These are phyloP conservation scores for Gillenia trifoliata DNA, from an alignment of 306 rosid species.

Conservation along the genomic window DNA sequence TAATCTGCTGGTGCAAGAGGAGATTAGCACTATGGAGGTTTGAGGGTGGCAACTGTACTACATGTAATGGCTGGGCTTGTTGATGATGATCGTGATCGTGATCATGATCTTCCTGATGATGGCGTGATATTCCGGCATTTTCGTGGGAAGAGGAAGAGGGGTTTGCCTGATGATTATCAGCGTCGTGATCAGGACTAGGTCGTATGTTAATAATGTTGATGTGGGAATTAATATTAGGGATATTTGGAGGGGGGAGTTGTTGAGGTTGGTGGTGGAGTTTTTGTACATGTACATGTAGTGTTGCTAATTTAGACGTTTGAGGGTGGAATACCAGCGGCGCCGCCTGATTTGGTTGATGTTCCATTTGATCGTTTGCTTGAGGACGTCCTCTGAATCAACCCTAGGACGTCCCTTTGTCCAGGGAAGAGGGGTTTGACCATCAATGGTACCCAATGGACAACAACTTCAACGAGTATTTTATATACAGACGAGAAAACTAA, in stretches of 20 bases:
- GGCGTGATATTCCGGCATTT: background rate
- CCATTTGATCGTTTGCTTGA: background rate
- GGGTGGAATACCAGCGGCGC: background rate
- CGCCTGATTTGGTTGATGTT: background rate
- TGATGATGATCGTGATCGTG: background rate
- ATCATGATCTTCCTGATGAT: background rate
- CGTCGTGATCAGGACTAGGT: background rate
- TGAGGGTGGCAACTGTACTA: background rate
- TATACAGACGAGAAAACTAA: conserved; percentile 1
- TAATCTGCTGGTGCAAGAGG: background rate
- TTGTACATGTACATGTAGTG: background rate
- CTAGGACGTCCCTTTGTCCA: conserved; percentile 1
- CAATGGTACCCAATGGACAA: conserved; percentile 7
- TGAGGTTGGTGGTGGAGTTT: background rate
- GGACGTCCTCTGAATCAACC: conserved; percentile 14
- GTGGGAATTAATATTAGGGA: background rate
- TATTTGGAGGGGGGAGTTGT: background rate
- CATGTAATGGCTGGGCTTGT: background rate
- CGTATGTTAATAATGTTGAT: background rate
- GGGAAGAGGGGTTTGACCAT: conserved; percentile 10
- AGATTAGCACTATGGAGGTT: background rate
- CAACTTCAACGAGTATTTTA: background rate
- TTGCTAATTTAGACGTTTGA: background rate
- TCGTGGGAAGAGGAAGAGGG: background rate
- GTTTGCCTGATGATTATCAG: background rate